Evolutionary conservation across 805 yeast genomes (phyloP), one percentile per base, ranked within the genome.

Genomic region (Wickerhamomyces chaumierensis): DNA sequence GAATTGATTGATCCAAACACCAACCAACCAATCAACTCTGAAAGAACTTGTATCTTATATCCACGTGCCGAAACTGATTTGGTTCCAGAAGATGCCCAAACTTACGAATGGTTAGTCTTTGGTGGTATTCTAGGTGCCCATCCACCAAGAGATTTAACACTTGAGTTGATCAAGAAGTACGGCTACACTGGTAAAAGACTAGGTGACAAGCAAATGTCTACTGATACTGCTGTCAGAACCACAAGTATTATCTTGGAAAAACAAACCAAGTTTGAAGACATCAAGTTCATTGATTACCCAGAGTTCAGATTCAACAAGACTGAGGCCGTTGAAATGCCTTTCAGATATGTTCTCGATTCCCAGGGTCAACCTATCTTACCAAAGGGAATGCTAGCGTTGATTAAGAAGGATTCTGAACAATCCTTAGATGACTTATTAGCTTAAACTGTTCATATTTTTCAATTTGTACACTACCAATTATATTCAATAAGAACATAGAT

Each of bases 271-370:
- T 82, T 90, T 49, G 83, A 81, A 45, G 73, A 82, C 37, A 85
- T 92, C 44, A 72, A 74, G 40, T 90, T 85, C 56, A 75, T 90
- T 38, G 97, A 92, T 57, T 87, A 84, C 56, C 98, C 98, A 3
- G 97, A 90, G 60, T 81, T 90, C 49, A 75, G 86, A 55, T 90
- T 83, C 64, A 80, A 68, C 60, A 81, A 80, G 56, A 75, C 83
- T 53, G 98, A 92, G 60, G 83, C 94, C 3, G 87, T 96, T 0
- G 96, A 90, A 56, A 90, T 90, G 98, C 98, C 98, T 3, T 90
- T 90, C 64, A 71, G 98, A 55, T 90, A 90, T 52, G 81, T 90
- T 15, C 61, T 78, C 42, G 83, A 82, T 48, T 57, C 52, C 0
- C 48, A 69, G 1, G 75, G 74, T 3, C 69, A 73, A 43, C 97